Evolutionary conservation across 164 flowering plant genomes (phyloP), one percentile per base, ranked within the genome.

Genomic region (Nymphaea colorata): DNA sequence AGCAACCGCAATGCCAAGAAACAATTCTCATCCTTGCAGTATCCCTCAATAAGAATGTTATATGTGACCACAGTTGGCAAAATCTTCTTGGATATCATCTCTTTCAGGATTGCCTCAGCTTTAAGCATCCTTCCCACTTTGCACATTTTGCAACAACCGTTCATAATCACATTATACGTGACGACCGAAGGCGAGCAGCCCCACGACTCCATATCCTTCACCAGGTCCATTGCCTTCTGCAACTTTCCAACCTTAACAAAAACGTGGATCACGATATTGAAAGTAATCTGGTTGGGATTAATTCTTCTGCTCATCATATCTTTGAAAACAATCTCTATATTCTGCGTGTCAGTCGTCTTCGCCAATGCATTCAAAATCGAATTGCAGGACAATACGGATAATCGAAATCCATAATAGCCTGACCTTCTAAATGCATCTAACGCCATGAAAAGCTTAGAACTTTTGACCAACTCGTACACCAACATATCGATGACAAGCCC

Each of bases 81-180:
- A 15, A 77, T 44, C 3, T 65, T 67, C 66, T 67, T 69, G 2
- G 71, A 61, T 16, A 74, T 66, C 80, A 77, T 77, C 64, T 74
- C 77, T 55, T 72, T 74, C 25, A 74, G 66, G 61, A 77, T 43
- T 2, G 76, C 73, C 61, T 77, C 80, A 11, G 77, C 75, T 62
- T 77, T 74, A 60, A 66, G 72, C 73, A 77, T 69, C 47, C 74
- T 77, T 61, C 80, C 80, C 2, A 61, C 73, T 57, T 68, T 66
- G 44, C 77, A 71, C 75, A 45, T 72, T 69, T 77, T 77, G 44
- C 80, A 77, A 61, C 70, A 65, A 8, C 80, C 80, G 69, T 77
- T 71, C 65, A 74, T 77, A 17, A 77, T 66, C 2, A 69, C 72
- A 67, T 72, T 77, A 25, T 69, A 77, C 14, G 77, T 69, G 57